Evolutionary conservation across 495 filamentous ascomycete species (phyloP).

Genomic region (Aspergillus sclerotioniger): DNA sequence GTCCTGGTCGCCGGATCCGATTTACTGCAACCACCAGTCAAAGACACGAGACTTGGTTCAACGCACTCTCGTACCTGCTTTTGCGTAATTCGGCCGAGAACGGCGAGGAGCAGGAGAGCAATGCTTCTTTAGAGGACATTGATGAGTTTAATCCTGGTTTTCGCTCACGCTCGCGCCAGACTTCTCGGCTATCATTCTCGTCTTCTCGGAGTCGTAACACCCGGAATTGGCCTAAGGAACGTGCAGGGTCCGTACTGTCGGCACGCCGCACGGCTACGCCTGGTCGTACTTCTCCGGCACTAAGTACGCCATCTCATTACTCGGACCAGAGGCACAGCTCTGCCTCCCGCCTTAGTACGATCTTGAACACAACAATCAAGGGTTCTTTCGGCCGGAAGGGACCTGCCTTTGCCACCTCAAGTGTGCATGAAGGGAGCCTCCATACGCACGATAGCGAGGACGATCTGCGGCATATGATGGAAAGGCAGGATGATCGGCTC

Average conservation of each 20-base stretch:
- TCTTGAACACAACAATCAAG: conserved; percentile 45
- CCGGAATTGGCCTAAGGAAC: conserved; percentile 54
- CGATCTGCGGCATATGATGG: conserved; percentile 72
- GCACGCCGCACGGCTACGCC: conserved; percentile 41
- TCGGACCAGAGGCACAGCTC: conserved; percentile 41
- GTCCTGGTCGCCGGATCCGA: conserved; percentile 82
- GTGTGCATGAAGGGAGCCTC: conserved; percentile 68
- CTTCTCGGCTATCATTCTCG: conserved; percentile 67
- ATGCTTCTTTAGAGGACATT: conserved; percentile 72
- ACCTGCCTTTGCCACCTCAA: conserved; percentile 39
- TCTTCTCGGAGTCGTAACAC: conserved; percentile 77
- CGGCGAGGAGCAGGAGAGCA: conserved; percentile 57
- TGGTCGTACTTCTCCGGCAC: conserved; percentile 42
- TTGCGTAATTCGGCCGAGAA: conserved; percentile 65
- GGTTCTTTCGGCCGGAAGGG: conserved; percentile 43
- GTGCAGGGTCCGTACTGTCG: conserved; percentile 46
- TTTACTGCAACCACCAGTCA: conserved; percentile 93
- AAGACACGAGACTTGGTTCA: conserved; percentile 98
- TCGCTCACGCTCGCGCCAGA: conserved; percentile 53
- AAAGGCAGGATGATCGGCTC: conserved; percentile 69
- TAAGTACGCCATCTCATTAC: conserved; percentile 43
- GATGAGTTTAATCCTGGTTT: conserved; percentile 83
- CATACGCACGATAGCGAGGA: conserved; percentile 71
- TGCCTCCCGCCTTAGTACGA: conserved; percentile 43
- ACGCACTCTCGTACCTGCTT: conserved; percentile 90